Percentiles rank a stretch among this genome's conserved stretches.
Conservation (phyloP, 306 rosid species). For the Prunus mume region DNA sequence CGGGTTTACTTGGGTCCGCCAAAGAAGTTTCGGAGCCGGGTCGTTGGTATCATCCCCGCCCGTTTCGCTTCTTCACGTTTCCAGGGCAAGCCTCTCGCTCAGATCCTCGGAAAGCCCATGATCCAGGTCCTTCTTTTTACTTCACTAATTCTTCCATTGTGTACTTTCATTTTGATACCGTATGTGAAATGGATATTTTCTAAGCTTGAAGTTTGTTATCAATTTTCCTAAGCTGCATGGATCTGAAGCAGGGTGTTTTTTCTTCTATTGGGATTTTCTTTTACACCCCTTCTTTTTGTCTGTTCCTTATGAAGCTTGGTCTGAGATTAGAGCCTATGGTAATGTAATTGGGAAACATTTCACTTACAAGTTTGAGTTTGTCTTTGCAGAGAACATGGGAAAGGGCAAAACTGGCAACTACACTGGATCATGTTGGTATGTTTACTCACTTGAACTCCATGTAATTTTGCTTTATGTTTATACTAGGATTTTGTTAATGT, state of each 20-base stretch:
- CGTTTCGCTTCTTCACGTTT: constrained; percentile 87
- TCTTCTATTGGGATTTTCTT: background rate
- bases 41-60: constrained; percentile 89
- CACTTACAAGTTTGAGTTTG: constrained; percentile 6
- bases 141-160: background rate
- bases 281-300: background rate
- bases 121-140: constrained; percentile 57
- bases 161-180: background rate
- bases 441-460: constrained; percentile 21
- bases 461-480: background rate
- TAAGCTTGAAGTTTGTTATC: background rate
- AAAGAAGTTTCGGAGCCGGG: constrained; percentile 76
- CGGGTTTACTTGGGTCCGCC: constrained; percentile 49
- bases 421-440: constrained; percentile 90
- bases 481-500: background rate
- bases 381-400: constrained; percentile 94
- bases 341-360: background rate
- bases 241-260: background rate
- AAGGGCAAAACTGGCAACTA: constrained; percentile 77
- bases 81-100: constrained; percentile 80
- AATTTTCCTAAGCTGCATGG: background rate
- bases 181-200: background rate
- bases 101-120: constrained; percentile 96
- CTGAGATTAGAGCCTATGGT: background rate
- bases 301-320: background rate